phyloP scores from a whole-genome alignment of 2,329 filamentous ascomycete genomes.

The Claviceps africana region DNA sequence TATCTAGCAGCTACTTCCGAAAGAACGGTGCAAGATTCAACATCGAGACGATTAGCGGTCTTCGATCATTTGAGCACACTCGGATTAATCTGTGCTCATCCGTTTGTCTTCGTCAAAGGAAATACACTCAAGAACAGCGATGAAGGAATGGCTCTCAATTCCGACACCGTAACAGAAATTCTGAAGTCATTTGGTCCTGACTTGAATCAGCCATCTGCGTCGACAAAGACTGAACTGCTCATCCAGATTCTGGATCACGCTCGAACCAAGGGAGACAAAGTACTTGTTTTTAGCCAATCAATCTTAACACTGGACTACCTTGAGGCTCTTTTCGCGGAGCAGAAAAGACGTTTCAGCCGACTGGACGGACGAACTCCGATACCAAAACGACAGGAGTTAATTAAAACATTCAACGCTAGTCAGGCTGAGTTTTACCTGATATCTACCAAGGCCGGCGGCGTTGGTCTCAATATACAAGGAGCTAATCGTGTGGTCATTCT shows the following conservation, averaged over 20 bases:
- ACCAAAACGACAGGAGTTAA: constrained; percentile 42
- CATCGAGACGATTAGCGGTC: constrained; percentile 9
- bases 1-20: constrained; percentile 22
- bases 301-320: constrained; percentile 58
- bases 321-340: constrained; percentile 36
- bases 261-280: constrained; percentile 49
- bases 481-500: constrained; percentile 81
- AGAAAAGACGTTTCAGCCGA: constrained; percentile 35
- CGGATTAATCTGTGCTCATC: constrained; percentile 38
- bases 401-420: constrained; percentile 54
- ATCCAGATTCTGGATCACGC: constrained; percentile 55
- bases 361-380: constrained; percentile 55
- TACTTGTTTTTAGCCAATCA: constrained; percentile 68
- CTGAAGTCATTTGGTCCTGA: constrained; percentile 25
- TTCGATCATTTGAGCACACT: constrained; percentile 27
- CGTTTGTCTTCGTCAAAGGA: constrained; percentile 28
- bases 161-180: constrained; percentile 14
- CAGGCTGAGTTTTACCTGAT: constrained; percentile 55
- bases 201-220: constrained; percentile 36
- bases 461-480: constrained; percentile 70
- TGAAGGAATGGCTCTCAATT: constrained; percentile 12
- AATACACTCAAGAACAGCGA: neutral
- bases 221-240: constrained; percentile 56
- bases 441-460: constrained; percentile 67
- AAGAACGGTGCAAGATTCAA: neutral